A percentile compares a stretch with the other conserved stretches of the same genome.
These are phyloP conservation scores for Pseudozyma sp. DNA, from an alignment of 1,284 basidiomycete genomes.

Conservation along the genomic window DNA sequence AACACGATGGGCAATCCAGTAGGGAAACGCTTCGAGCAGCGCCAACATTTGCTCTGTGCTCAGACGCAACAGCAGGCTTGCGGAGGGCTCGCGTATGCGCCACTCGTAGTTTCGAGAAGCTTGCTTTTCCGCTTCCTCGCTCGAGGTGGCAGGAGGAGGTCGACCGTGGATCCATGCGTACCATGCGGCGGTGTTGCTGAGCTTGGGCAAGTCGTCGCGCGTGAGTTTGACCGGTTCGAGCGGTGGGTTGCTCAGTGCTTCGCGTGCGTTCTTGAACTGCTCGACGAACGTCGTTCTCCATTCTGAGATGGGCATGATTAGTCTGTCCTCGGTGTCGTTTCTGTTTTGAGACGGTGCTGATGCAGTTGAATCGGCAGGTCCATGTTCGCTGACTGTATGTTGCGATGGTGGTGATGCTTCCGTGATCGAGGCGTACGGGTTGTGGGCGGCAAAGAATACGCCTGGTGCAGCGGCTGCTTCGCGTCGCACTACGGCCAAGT, in stretches of 20 bases:
- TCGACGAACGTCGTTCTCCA: slow-evolving; percentile 37
- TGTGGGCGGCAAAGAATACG: slow-evolving; percentile 40
- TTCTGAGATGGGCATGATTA: slow-evolving; percentile 35
- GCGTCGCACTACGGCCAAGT: slow-evolving; percentile 61
- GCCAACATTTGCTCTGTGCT: slow-evolving; percentile 45
- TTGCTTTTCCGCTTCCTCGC: slow-evolving; percentile 20
- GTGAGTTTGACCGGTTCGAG: slow-evolving; percentile 27
- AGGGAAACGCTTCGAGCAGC: slow-evolving; percentile 40
- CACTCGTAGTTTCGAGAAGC: slow-evolving; percentile 19
- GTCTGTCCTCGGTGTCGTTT: not conserved
- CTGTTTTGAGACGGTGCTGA: not conserved
- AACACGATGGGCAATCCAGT: slow-evolving; percentile 41
- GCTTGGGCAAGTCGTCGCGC: slow-evolving; percentile 36
- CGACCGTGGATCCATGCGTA: slow-evolving; percentile 52
- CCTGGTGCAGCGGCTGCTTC: slow-evolving; percentile 42
- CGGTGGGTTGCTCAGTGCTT: slow-evolving; percentile 41
- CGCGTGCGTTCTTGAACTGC: slow-evolving; percentile 40
- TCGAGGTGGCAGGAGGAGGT: slow-evolving; percentile 10
- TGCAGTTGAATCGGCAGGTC: not conserved
- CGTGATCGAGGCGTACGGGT: slow-evolving; percentile 39
- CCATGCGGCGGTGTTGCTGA: slow-evolving; percentile 36
- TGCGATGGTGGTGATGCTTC: not conserved
- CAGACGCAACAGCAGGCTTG: slow-evolving; percentile 22
- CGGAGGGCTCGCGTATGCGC: slow-evolving; percentile 28
- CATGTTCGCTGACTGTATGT: not conserved